Conservation (phyloP, 2,329 filamentous ascomycete genomes). For the Pyrenophora seminiperda region DNA sequence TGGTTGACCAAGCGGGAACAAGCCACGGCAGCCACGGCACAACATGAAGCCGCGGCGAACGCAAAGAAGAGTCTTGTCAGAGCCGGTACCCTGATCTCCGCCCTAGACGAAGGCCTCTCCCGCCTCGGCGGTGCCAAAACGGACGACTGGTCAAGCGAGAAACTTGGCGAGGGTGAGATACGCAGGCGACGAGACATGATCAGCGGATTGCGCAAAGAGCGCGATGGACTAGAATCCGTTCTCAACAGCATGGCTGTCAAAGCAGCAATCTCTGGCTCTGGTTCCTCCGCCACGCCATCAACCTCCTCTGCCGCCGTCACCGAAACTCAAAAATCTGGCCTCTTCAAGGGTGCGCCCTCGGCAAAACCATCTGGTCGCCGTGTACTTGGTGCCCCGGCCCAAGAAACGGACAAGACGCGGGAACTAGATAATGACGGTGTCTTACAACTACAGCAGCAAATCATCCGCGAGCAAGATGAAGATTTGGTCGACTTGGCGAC, state of each 20-base stretch:
- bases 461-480: conserved; percentile 76
- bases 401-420: conserved; percentile 76
- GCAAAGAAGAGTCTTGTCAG: conserved; percentile 76
- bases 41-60: conserved; percentile 72
- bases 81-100: conserved; percentile 66
- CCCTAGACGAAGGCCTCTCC: conserved; percentile 68
- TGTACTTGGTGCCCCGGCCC: conserved; percentile 72
- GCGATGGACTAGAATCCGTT: conserved; percentile 75
- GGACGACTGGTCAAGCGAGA: conserved; percentile 52
- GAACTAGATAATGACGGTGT: conserved; percentile 79
- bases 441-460: conserved; percentile 72
- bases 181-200: conserved; percentile 73
- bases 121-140: conserved; percentile 42
- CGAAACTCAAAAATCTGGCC: conserved; percentile 42
- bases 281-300: conserved; percentile 36
- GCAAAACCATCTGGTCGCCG: conserved; percentile 57
- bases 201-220: conserved; percentile 71
- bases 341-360: conserved; percentile 38
- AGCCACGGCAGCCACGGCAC: conserved; percentile 61
- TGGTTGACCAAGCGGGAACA: conserved; percentile 71
- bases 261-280: conserved; percentile 50
- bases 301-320: conserved; percentile 43
- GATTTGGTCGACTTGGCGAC: conserved; percentile 71
- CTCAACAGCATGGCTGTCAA: conserved; percentile 67
- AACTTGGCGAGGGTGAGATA: conserved; percentile 74